Evolutionary conservation across 2,329 filamentous ascomycete species (phyloP).

Genomic region (Penicillium sp.): DNA sequence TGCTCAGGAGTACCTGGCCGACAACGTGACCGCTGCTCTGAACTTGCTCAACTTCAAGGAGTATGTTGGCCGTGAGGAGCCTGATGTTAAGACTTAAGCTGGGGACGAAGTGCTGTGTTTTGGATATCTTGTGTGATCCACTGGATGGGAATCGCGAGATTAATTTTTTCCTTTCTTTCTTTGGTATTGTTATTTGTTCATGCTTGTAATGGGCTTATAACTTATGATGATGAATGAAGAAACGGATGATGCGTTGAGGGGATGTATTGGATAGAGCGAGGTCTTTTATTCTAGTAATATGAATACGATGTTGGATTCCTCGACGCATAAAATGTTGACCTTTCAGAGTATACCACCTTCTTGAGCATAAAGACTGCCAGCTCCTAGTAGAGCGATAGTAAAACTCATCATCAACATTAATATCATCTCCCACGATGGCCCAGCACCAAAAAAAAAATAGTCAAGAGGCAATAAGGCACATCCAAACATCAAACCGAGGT

Average conservation of each 20-base stretch:
- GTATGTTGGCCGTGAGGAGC: slow-evolving; percentile 88
- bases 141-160: slow-evolving; percentile 33
- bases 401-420: background rate
- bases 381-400: background rate
- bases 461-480: too few relatives aligned
- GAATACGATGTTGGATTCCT: slow-evolving; percentile 13
- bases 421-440: too few relatives aligned
- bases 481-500: background rate
- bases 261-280: slow-evolving; percentile 22
- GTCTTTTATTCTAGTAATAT: slow-evolving; percentile 23
- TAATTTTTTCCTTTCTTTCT: background rate
- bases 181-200: slow-evolving; percentile 19
- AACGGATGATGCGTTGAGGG: slow-evolving; percentile 17
- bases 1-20: slow-evolving; percentile 92
- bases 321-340: background rate
- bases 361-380: background rate
- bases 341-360: background rate
- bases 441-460: too few relatives aligned
- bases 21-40: slow-evolving; percentile 84
- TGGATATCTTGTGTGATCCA: slow-evolving; percentile 25
- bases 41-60: slow-evolving; percentile 91
- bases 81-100: slow-evolving; percentile 89
- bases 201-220: slow-evolving; percentile 18
- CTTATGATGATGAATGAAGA: slow-evolving; percentile 25
- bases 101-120: slow-evolving; percentile 9